Percentiles rank a stretch among this genome's conserved stretches.
Conservation (phyloP, 148 eudicot genomes). For the Nepenthes mirabilis region DNA sequence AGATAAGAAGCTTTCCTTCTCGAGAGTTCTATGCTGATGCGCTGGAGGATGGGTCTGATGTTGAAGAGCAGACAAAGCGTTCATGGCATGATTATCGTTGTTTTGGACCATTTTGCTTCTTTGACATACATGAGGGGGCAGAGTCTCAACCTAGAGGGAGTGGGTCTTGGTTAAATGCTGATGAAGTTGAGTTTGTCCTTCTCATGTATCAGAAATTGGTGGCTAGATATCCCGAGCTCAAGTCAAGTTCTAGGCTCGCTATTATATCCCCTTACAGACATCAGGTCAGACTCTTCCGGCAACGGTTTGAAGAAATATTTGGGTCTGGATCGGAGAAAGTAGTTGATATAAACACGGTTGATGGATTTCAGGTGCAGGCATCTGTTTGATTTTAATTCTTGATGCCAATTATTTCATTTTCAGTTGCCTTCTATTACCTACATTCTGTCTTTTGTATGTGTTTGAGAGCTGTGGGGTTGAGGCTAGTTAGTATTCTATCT, state of each 20-base stretch:
- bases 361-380: constrained; percentile 80
- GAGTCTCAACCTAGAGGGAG: constrained; percentile 61
- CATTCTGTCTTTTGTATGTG: too few species aligned
- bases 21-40: constrained; percentile 67
- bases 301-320: constrained; percentile 49
- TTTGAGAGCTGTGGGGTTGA: too few species aligned
- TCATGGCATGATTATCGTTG: constrained; percentile 78
- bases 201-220: constrained; percentile 66
- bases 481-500: too few species aligned
- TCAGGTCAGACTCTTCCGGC: constrained; percentile 72
- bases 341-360: constrained; percentile 91
- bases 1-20: constrained; percentile 91
- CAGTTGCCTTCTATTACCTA: neutral
- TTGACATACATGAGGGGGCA: constrained; percentile 75
- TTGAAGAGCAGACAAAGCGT: constrained; percentile 55
- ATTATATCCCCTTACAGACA: constrained; percentile 81
- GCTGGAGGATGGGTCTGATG: constrained; percentile 73
- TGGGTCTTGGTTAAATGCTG: constrained; percentile 66
- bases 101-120: constrained; percentile 97
- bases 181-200: constrained; percentile 87
- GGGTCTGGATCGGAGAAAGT: constrained; percentile 72
- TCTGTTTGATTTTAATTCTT: neutral
- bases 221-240: constrained; percentile 69
- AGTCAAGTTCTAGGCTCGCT: constrained; percentile 69
- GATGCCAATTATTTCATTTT: neutral